A percentile compares a stretch with the other conserved stretches of the same genome.
Evolutionary conservation across 352 stramenopile species (phyloP).

Genomic region (Phytophthora foliorum): DNA sequence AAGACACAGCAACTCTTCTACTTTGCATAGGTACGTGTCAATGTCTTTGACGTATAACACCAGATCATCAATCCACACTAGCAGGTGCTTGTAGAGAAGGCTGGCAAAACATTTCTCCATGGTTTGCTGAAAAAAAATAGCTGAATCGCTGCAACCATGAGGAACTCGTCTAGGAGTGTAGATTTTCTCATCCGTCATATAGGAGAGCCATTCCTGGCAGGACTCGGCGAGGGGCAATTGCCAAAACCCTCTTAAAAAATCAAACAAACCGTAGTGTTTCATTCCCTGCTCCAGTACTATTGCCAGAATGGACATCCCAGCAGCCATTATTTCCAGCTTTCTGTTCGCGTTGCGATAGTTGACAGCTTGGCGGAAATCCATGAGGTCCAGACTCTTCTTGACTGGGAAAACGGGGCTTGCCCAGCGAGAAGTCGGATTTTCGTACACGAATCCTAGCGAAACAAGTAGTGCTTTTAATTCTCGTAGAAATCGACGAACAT

Average conservation of each 20-base stretch:
- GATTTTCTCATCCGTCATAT: conserved; percentile 31
- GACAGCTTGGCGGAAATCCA: too few species aligned
- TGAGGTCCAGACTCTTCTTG: too few species aligned
- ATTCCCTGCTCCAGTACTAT: conserved; percentile 55
- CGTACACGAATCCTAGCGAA: neutral
- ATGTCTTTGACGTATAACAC: conserved; percentile 30
- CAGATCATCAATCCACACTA: conserved; percentile 46
- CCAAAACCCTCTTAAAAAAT: too few species aligned
- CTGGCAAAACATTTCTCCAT: conserved; percentile 21
- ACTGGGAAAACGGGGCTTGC: neutral
- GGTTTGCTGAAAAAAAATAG: conserved; percentile 6
- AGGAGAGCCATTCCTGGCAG: conserved; percentile 26
- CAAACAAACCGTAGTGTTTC: too few species aligned
- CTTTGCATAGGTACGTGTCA: conserved; percentile 30
- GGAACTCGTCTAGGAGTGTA: conserved; percentile 28
- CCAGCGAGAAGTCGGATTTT: neutral
- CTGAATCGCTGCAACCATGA: conserved; percentile 13
- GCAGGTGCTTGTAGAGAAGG: conserved; percentile 17
- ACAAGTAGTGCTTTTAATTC: too few species aligned
- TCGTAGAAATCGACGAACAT: too few species aligned
- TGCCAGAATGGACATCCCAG: too few species aligned
- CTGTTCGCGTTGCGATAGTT: too few species aligned
- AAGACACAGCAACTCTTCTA: too few species aligned
- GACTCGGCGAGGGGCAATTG: too few species aligned
- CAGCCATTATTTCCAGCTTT: too few species aligned